Base-by-base conservation (phyloP, 163 green algal genomes). In the Scenedesmus sp. region DNA sequence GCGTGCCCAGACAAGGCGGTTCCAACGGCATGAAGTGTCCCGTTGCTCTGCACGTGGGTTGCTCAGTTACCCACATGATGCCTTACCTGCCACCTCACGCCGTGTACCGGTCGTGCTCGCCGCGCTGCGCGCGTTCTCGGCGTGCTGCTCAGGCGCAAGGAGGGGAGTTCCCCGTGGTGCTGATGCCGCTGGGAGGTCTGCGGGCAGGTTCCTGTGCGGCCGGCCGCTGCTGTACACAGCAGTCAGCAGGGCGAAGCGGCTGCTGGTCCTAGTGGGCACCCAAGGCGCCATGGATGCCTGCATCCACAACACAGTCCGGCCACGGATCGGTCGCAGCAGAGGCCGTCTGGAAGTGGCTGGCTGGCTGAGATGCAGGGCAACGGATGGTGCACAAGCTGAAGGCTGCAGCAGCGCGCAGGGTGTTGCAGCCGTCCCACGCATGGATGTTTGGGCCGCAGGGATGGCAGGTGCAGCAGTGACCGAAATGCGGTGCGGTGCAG, bases 151-250 rank as follows among this genome's bases (percentile, higher is more conserved):
- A 92, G 88, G 95, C 97, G 43, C 97, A 99, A 92, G 97, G 97
- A 37, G 95, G 94, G 30, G 97, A 99, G 92, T 97, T 95, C 76
- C 90, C 89, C 16, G 93, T 95, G 2, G 96, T 98, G 56, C 89
- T 99, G n/a, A 86, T 99, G 78, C 91, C 92, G 1, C 92, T 99
- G 53, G 85, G 92, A 43, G 16, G 9, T 73, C 26, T 33, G 24
- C n/a, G 13, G 68, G 43, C 15, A 24, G 72, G 7, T 20, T 51
- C 35, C 88, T 98, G 61, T 91, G 97, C 81, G 91, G 92, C 3
- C 93, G 96, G 7, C 90, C 93, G 35, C 95, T 99, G 80, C 87
- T 99, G 30, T 99, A 99, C 94, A 99, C 97, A 30, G 97, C 91
- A 20, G 85, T 98, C 40, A 98, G 95, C 10, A 92, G 97, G 16